Base-by-base conservation (phyloP, 305 asterid species). In the Fraxinus velutina region DNA sequence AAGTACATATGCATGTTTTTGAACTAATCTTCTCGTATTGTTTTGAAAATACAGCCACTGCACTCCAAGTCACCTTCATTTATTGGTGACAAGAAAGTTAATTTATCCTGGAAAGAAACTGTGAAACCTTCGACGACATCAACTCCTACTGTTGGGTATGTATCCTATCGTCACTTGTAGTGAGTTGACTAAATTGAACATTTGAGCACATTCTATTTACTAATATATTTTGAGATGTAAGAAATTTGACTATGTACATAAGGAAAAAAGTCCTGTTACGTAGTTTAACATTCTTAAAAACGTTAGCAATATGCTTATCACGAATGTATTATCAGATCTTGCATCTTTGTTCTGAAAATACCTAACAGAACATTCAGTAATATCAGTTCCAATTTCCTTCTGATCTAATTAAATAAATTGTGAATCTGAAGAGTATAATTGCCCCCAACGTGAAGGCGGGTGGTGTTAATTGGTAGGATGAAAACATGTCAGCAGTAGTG, bases 101-200 rank as follows among this genome's bases (percentile, higher is more conserved):
- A 64, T 87, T 88, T 96, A 72, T 93, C 99, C 10, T 94, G 98
- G 99, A 96, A 91, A 87, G 98, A 94, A 83, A 88, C 85, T 24
- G 88, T 66, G 78, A 93, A 93, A 85, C 82, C 96, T 85, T 73
- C 91, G 7, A 82, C 87, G 78, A 73, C 91, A 57, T 82, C 92
- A 75, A 82, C 91, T 87, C 84, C 89, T 27, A 80, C 89, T 62
- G 78, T 91, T 17, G 92, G 97, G 98, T 96, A 96, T 79, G 92
- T 85, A 70, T 74, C 73, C 73, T 70, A 0, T 7, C 80, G 77
- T 70, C 76, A 78, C 68, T 73, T 75, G 62, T 30, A 9, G 52
- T n/a, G 57, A 24, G 78, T 64, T 62, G 39, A 6, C 44, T 71
- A 32, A 15, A 32, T 71, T 71, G 39, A 71, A 70, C 22, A 21